Percentiles rank a stretch among this genome's conserved stretches.
These are phyloP conservation scores for Nothophytophthora sp. DNA, from an alignment of 352 stramenopile species.

Conservation along the genomic window DNA sequence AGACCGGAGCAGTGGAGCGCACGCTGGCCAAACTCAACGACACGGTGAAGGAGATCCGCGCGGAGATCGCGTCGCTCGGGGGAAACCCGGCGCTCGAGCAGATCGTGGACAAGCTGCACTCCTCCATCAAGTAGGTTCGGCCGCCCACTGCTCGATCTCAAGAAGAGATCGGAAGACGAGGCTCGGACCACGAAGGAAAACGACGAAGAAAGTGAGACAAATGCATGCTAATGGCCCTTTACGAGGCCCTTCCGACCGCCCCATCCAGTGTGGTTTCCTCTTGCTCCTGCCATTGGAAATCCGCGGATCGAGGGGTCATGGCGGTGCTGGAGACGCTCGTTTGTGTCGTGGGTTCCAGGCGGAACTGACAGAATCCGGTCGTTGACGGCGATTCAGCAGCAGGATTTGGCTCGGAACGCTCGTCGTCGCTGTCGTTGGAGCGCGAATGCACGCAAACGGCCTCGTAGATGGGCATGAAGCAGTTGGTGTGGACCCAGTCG, in stretches of 20 bases:
- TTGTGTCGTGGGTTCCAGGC: slow-evolving; percentile 21
- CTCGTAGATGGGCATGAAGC: slow-evolving; percentile 68
- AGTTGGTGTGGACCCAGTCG: slow-evolving; percentile 44
- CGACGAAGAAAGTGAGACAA: too few relatives aligned
- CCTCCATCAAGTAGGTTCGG: slow-evolving; percentile 46
- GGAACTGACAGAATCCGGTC: slow-evolving; percentile 35
- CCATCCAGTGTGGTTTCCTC: slow-evolving; percentile 8
- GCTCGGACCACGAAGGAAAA: too few relatives aligned
- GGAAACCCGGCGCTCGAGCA: slow-evolving; percentile 59
- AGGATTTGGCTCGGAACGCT: too few relatives aligned
- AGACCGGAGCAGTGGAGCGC: slow-evolving; percentile 56
- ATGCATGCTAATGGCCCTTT: too few relatives aligned
- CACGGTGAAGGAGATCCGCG: slow-evolving; percentile 45
- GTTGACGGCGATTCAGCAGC: not conserved
- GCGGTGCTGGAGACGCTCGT: slow-evolving; percentile 26
- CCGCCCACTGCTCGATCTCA: too few relatives aligned
- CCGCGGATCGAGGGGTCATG: slow-evolving; percentile 21
- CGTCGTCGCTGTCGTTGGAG: slow-evolving; percentile 1
- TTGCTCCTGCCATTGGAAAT: slow-evolving; percentile 23
- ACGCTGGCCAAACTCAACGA: slow-evolving; percentile 65
- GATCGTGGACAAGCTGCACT: slow-evolving; percentile 58
- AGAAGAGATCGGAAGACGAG: too few relatives aligned
- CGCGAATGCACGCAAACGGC: slow-evolving; percentile 34
- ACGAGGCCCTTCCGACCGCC: too few relatives aligned
- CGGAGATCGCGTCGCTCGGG: slow-evolving; percentile 48